Conservation (phyloP, 1,139 yeast genomes). For the Hemisphaericaspora xylanilytica region DNA sequence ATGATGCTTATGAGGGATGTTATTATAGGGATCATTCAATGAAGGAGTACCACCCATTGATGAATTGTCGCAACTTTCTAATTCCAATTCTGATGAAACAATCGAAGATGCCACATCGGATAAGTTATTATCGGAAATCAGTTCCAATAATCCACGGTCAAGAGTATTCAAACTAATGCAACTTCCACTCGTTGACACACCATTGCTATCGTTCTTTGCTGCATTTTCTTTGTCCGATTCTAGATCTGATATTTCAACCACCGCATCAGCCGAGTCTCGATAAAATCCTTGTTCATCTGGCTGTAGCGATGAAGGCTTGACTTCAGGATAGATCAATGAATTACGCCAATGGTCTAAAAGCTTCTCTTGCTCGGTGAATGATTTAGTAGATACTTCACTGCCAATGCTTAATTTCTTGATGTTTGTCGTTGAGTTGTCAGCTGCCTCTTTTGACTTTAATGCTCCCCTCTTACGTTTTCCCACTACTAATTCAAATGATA, state of each 20-base stretch:
- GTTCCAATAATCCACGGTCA: background rate
- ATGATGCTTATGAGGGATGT: too few species aligned
- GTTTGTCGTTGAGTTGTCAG: background rate
- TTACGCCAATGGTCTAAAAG: constrained; percentile 29
- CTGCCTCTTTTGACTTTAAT: background rate
- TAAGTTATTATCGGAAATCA: constrained; percentile 10
- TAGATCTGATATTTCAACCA: constrained; percentile 29
- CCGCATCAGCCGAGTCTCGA: constrained; percentile 22
- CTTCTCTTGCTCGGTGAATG: constrained; percentile 9
- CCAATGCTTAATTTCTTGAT: background rate
- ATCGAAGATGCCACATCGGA: constrained; percentile 23
- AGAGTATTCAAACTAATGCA: background rate
- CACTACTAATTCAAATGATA: constrained; percentile 49
- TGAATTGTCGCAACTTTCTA: constrained; percentile 9
- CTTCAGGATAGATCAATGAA: constrained; percentile 31
- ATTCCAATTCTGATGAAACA: constrained; percentile 17
- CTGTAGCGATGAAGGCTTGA: constrained; percentile 21
- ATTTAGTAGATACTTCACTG: background rate
- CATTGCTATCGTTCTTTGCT: background rate
- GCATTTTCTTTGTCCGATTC: constrained; percentile 23
- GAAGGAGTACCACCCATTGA: background rate
- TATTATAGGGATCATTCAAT: constrained; percentile 5
- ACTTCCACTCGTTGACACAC: background rate
- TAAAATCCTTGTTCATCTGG: constrained; percentile 48
- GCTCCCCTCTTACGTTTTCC: constrained; percentile 15